Base-by-base conservation (phyloP, 495 filamentous ascomycete species). In the Lasiosphaeria ovina region DNA sequence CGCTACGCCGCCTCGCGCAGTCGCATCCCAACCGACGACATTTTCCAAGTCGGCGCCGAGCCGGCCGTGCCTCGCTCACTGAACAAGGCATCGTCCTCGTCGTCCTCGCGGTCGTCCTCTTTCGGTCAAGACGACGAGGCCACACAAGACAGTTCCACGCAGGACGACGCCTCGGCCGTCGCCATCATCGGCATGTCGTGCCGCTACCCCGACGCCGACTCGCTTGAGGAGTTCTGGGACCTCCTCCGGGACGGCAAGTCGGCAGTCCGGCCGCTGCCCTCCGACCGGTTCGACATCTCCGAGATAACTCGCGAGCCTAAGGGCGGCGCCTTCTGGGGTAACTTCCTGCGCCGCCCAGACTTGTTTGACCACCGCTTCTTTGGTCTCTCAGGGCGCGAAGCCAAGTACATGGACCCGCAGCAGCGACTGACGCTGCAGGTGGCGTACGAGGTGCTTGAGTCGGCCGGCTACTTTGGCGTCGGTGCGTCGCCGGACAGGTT, bases 361-460 rank as follows among this genome's bases (percentile, higher is more conserved):
- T 58, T 58, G 0, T 87, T 87, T 62, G 84, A 77, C 45, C 68
- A 71, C 3, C 61, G 62, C 3, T 88, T 87, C 72, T 89, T 89
- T 69, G 72, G 72, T 3, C 77, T 84, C 24, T 80, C 76, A 1
- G 71, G 78, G 5, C 69, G 74, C 3, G 84, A 86, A 48, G 86
- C 91, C 40, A 85, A 87, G 4, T 40, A 36, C 3, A 64, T 63
- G 60, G 91, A 93, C 67, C 91, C 91, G 3, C 89, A 90, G 65
- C 90, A 92, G 66, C 84, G 91, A 31, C 72, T 92, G 36, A 83
- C 87, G 0, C 77, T 95, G 4, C 81, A 89, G 47, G 89, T 85
- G 44, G 89, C 88, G 0, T 93, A 92, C 65, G 87, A 92, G 61
- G 91, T 90, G 1, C 77, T 95, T 1, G 91, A 93, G 66, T 56